Percentiles rank a stretch among this genome's conserved stretches.
phyloP scores from a whole-genome alignment of 208 protist species.

The Crithidia fasciculata region DNA sequence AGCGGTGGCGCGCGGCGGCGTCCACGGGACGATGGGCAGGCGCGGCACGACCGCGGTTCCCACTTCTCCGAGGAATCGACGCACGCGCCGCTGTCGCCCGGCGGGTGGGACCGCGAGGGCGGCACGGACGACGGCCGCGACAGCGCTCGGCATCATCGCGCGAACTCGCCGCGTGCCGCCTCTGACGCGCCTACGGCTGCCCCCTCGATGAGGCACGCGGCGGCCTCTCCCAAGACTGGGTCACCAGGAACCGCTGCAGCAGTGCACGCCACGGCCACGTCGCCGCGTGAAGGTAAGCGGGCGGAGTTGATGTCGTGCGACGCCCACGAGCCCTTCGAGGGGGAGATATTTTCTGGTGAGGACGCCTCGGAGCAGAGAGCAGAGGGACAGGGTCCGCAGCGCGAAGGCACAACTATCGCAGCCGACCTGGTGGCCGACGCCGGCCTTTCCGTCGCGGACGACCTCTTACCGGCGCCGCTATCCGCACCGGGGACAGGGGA shows the following conservation, averaged over 20 bases:
- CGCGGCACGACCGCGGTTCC: neutral
- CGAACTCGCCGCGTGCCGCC: neutral
- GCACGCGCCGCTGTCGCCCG: neutral
- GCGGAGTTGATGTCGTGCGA: neutral
- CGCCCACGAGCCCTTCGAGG: slow-evolving; percentile 18
- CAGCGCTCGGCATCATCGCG: neutral
- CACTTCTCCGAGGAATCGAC: slow-evolving; percentile 12
- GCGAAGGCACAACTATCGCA: neutral
- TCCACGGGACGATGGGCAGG: neutral
- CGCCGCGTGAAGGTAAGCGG: neutral
- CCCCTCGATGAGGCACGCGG: neutral
- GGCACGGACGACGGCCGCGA: neutral
- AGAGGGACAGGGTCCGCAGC: neutral
- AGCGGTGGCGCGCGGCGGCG: neutral
- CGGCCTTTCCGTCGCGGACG: neutral
- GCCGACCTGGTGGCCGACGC: neutral
- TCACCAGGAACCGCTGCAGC: too few species aligned
- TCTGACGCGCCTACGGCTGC: slow-evolving; percentile 1
- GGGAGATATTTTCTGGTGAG: neutral
- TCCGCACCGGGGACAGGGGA: neutral
- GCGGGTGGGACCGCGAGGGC: slow-evolving; percentile 1
- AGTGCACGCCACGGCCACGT: too few species aligned
- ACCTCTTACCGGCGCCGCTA: slow-evolving; percentile 3
- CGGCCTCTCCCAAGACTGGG: neutral
- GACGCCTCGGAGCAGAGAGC: neutral